Conservation (phyloP, 805 yeast genomes). For the Yarrowia bubula region DNA sequence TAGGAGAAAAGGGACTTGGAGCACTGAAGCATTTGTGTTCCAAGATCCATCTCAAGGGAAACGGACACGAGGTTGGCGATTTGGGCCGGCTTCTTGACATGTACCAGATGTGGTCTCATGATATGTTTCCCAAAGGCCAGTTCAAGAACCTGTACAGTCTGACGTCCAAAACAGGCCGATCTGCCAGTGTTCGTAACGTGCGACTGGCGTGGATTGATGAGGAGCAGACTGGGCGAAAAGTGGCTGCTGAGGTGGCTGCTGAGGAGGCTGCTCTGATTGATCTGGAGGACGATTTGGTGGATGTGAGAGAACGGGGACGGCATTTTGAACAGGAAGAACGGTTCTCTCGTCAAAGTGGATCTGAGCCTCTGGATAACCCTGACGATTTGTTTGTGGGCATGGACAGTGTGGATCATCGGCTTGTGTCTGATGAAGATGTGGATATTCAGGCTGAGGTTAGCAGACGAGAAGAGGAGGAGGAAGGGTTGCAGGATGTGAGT, state of each 20-base stretch:
- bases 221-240: background rate
- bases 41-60: slow-evolving; percentile 40
- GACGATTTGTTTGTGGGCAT: slow-evolving; percentile 22
- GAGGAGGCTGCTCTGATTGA: background rate
- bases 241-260: background rate
- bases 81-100: slow-evolving; percentile 50
- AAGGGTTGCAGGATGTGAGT: background rate
- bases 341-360: background rate
- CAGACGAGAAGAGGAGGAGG: background rate
- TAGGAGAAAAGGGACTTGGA: slow-evolving; percentile 49
- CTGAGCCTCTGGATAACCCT: background rate
- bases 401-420: slow-evolving; percentile 12
- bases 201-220: slow-evolving; percentile 9
- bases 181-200: background rate
- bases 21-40: slow-evolving; percentile 49
- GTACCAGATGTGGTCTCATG: slow-evolving; percentile 76
- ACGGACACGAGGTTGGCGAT: slow-evolving; percentile 51
- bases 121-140: slow-evolving; percentile 73
- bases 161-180: slow-evolving; percentile 40
- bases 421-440: slow-evolving; percentile 6
- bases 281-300: background rate
- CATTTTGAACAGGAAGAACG: background rate
- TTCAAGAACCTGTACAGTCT: slow-evolving; percentile 66
- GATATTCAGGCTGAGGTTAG: background rate
- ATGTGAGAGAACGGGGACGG: background rate